phyloP scores from a whole-genome alignment of 1,139 yeast genomes.

The Arxiozyma heterogenica region DNA sequence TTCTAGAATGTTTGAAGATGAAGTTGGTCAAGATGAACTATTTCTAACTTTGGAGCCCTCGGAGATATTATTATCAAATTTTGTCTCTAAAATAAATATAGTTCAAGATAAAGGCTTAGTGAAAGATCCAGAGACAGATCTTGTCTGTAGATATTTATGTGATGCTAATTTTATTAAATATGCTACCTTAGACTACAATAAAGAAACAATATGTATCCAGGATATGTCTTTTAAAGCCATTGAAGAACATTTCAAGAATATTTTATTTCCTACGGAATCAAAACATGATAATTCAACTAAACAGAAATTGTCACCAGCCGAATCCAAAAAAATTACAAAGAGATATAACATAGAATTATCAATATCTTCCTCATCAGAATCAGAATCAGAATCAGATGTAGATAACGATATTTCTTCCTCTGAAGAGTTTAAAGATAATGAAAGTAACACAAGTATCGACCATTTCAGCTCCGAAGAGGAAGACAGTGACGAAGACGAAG shows the following conservation, averaged over 20 bases:
- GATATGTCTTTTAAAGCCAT: constrained; percentile 18
- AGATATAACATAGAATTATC: neutral
- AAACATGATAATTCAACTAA: neutral
- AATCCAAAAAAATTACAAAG: neutral
- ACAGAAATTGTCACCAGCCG: neutral
- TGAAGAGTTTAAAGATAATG: constrained; percentile 4
- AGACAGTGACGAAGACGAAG: constrained; percentile 2
- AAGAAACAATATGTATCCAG: constrained; percentile 5
- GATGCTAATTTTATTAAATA: constrained; percentile 10
- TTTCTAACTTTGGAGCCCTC: constrained; percentile 11
- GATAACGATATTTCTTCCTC: constrained; percentile 4
- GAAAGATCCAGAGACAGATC: constrained; percentile 6
- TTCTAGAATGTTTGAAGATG: constrained; percentile 6
- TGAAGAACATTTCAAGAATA: constrained; percentile 17
- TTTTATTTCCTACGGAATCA: constrained; percentile 11
- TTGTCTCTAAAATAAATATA: constrained; percentile 5
- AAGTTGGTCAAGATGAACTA: constrained; percentile 11
- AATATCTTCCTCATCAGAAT: neutral
- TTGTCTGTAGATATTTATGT: constrained; percentile 16
- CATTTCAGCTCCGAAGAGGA: constrained; percentile 4
- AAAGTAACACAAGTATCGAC: constrained; percentile 5
- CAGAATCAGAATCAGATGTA: neutral
- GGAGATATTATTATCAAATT: constrained; percentile 11
- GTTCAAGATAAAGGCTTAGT: neutral
- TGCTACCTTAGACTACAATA: constrained; percentile 13